phyloP scores from a whole-genome alignment of 176 grass and related monocot species.

The Avena atlantica region DNA sequence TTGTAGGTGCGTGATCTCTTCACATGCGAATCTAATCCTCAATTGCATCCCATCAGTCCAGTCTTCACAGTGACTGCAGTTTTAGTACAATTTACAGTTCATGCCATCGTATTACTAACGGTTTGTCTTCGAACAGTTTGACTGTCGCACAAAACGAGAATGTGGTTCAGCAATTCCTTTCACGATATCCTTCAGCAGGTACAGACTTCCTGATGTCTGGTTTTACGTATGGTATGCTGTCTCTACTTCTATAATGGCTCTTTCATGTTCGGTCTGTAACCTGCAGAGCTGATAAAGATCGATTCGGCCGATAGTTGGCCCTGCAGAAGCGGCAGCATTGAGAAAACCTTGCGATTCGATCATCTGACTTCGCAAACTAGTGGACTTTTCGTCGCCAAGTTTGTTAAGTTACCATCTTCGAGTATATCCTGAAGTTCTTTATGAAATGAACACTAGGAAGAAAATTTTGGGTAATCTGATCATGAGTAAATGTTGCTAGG shows the following conservation, averaged over 20 bases:
- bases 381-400: conserved; percentile 86
- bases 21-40: not conserved
- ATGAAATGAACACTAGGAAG: conserved; percentile 6
- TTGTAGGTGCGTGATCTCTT: conserved; percentile 79
- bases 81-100: not conserved
- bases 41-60: not conserved
- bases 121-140: conserved; percentile 65
- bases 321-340: conserved; percentile 66
- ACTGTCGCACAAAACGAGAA: conserved; percentile 90
- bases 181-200: conserved; percentile 76
- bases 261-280: conserved; percentile 9
- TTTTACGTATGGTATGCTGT: conserved; percentile 5
- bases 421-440: not conserved
- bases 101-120: not conserved
- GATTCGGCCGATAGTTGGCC: conserved; percentile 66
- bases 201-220: conserved; percentile 12
- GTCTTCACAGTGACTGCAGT: not conserved
- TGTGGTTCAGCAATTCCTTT: conserved; percentile 85
- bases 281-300: conserved; percentile 69
- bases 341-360: conserved; percentile 78
- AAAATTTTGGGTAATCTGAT: not conserved
- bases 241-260: not conserved
- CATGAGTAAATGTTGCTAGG: conserved; percentile 33
- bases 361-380: conserved; percentile 69
- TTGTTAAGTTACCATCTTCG: conserved; percentile 62